Base-by-base conservation (phyloP, 2,329 filamentous ascomycete genomes). In the Cercospora sp. region DNA sequence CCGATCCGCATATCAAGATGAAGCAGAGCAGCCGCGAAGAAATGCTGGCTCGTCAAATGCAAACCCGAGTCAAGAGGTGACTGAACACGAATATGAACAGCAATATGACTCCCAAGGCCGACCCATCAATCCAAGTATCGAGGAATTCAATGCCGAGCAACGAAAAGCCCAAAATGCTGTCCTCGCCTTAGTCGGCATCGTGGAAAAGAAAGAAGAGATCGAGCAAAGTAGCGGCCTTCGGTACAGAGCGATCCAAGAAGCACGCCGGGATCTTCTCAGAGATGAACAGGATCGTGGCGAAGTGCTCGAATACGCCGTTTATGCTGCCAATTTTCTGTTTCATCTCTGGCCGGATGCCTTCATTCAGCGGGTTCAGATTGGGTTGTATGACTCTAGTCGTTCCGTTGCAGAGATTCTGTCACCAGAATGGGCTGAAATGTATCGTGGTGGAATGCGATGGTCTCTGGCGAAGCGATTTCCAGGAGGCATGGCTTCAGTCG, bases 81-180 rank as follows among this genome's bases (percentile, higher is more conserved):
- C 62, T 16, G 62, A 53, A 42, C 51, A 65, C n/a, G 53, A 64
- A 42, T 65, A 80, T 65, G 67, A 74, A 0, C 82, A 83, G 67
- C 75, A 79, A 42, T 84, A 83, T 67, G 81, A 84, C 69, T 74
- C 78, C 45, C 80, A 80, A 67, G 82, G 82, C 18, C 79, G 80
- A 48, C 82, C 82, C 3, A 74, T 80, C 72, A 83, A 83, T 62
- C 78, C 80, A 10, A 73, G 75, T 40, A 79, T 80, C 10, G 79
- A 78, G 30, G 75, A 77, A 5, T 78, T 80, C 63, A 80, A 80
- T 36, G 76, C 80, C 36, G 76, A 75, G 30, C 75, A 82, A 42
- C 77, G 83, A 62, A 78, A 79, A 63, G 82, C 83, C 7, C 81
- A 83, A 65, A 85, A 85, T 57, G 81, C 83, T 69, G 79, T 84